These are phyloP conservation scores for Larix sibirica DNA, from an alignment of 83 land plant genomes.

Conservation along the genomic window DNA sequence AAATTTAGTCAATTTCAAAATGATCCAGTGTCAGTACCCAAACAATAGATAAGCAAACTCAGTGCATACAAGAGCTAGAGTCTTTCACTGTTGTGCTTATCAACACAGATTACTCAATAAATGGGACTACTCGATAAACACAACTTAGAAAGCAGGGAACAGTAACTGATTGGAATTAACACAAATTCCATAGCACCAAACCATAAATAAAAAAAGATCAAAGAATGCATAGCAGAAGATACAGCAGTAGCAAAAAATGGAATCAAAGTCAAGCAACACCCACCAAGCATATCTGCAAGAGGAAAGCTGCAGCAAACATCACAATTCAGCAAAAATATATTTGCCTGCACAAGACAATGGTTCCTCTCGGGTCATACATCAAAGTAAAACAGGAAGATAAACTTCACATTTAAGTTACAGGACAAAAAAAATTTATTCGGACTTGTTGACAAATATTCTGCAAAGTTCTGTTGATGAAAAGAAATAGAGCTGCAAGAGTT, in stretches of 20 bases:
- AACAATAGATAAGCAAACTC: not conserved
- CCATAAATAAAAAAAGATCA: not conserved
- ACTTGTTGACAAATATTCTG: not conserved
- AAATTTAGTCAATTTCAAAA: not conserved
- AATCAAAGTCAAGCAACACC: not conserved
- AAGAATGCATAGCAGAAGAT: not conserved
- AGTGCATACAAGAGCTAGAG: not conserved
- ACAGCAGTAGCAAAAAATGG: not conserved
- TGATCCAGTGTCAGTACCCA: not conserved
- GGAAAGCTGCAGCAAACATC: constrained; percentile 99
- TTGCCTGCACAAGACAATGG: constrained; percentile 48
- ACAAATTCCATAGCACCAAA: not conserved
- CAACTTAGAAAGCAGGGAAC: not conserved
- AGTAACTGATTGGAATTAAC: not conserved
- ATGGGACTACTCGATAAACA: not conserved
- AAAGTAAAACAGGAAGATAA: not conserved
- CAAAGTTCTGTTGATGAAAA: not conserved
- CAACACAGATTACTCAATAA: not conserved
- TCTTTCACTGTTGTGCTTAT: not conserved
- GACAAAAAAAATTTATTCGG: not conserved
- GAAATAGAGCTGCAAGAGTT: not conserved
- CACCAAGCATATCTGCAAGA: constrained; percentile 90
- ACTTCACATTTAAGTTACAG: not conserved
- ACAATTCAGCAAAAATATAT: constrained; percentile 87
- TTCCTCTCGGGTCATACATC: not conserved